Evolutionary conservation across 768 basidiomycete species (phyloP).

Genomic region (Tricholoma bakamatsutake): DNA sequence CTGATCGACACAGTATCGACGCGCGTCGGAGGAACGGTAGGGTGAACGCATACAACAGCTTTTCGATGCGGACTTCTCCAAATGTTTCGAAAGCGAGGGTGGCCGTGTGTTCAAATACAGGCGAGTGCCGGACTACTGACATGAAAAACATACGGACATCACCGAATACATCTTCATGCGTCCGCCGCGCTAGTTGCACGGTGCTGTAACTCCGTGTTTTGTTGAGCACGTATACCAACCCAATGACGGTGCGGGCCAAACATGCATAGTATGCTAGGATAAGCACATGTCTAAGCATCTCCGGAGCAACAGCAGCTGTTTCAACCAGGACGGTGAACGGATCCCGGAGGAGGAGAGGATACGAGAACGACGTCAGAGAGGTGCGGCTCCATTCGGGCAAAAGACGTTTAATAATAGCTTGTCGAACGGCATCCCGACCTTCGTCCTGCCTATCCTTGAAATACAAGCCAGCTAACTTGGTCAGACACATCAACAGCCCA

Average conservation of each 20-base stretch:
- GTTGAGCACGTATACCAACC: conserved; percentile 76
- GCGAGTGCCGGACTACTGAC: conserved; percentile 85
- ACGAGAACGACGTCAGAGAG: conserved; percentile 75
- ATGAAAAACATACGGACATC: conserved; percentile 87
- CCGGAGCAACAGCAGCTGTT: conserved; percentile 83
- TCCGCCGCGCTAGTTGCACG: conserved; percentile 36
- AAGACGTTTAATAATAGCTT: conserved; percentile 84
- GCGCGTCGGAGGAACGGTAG: conserved; percentile 89
- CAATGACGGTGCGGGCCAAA: conserved; percentile 80
- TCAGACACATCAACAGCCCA: conserved; percentile 66
- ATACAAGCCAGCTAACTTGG: conserved; percentile 57
- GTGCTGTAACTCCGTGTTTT: conserved; percentile 56
- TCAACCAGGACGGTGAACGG: conserved; percentile 89
- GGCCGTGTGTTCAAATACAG: conserved; percentile 80
- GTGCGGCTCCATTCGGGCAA: conserved; percentile 90
- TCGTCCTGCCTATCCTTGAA: conserved; percentile 70
- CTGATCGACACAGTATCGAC: conserved; percentile 75
- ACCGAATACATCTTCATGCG: conserved; percentile 72
- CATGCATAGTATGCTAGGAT: conserved; percentile 87
- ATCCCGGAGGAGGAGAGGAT: conserved; percentile 83
- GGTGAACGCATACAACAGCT: conserved; percentile 80
- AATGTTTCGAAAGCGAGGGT: conserved; percentile 74
- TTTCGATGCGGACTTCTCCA: conserved; percentile 81
- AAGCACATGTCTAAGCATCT: conserved; percentile 85
- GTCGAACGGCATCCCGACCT: conserved; percentile 70